Base-by-base conservation (phyloP, 179 eudicot genomes). In the Spergularia azorica region DNA sequence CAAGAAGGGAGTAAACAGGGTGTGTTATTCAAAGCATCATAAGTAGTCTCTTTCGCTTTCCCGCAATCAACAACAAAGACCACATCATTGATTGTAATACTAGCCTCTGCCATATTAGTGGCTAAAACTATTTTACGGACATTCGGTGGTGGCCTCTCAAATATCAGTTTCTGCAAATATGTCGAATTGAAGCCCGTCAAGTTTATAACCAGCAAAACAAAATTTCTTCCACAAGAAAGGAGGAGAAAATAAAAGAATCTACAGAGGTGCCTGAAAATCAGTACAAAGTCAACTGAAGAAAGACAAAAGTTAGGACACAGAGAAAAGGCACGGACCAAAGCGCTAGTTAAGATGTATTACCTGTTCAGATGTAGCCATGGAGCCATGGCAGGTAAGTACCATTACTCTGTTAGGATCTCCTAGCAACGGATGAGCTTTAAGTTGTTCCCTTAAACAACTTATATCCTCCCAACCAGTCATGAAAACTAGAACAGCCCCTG, bases 381-480 rank as follows among this genome's bases (percentile, higher is more conserved):
- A 96, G 62, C 99, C 99, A 83, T 96, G 99, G 82, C 99, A 96
- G 43, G 99, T 87, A 81, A 96, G 90, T 75, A 96, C 85, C 81
- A 90, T 79, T 77, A 96, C 97, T 85, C 97, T 89, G 85, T 96
- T 96, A 67, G 99, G 99, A 73, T 96, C 99, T 54, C 99, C 99
- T 66, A 96, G 80, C 60, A 96, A 88, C 62, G 99, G 99, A 71
- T 96, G 99, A 61, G 99, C 99, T 91, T 91, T 94, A 82, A 96
- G 72, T 73, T 96, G 98, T 81, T 94, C 97, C 86, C 89, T 94
- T 82, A 96, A 80, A 83, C 92, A 94, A 85, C 91, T 94, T 74
- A 96, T 96, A 82, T 96, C 99, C 79, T 96, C 99, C 99, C 99
- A 96, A 16, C 99, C 99, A 67, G 99, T 96, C 99, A 96, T 91